Percentiles rank a stretch among this genome's conserved stretches.
These are phyloP conservation scores for Pichiaceae sp. DNA, from an alignment of 1,139 yeast genomes.

Conservation along the genomic window DNA sequence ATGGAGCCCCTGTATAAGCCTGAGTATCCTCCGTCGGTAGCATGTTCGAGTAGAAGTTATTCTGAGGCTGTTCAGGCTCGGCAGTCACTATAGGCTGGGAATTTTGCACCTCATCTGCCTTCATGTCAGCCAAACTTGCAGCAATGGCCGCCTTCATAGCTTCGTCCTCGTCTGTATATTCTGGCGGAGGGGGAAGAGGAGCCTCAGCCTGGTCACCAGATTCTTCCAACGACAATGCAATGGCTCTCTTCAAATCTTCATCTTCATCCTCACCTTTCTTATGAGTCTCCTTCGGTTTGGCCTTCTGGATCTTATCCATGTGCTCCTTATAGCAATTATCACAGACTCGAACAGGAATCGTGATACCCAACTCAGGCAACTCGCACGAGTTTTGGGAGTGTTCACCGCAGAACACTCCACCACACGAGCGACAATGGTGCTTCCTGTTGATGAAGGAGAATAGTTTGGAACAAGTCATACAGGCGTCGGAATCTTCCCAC, in stretches of 20 bases:
- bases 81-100: slow-evolving; percentile 8
- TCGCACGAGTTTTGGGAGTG: slow-evolving; percentile 69
- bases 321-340: slow-evolving; percentile 64
- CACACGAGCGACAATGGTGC: slow-evolving; percentile 96
- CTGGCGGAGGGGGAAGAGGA: slow-evolving; percentile 6
- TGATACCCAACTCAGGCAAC: slow-evolving; percentile 78
- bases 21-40: slow-evolving; percentile 10
- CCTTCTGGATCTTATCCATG: slow-evolving; percentile 18
- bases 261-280: slow-evolving; percentile 36
- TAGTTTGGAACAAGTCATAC: slow-evolving; percentile 84
- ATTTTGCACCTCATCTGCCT: slow-evolving; percentile 22
- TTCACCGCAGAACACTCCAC: slow-evolving; percentile 84
- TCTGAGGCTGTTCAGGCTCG: slow-evolving; percentile 6
- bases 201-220: slow-evolving; percentile 18
- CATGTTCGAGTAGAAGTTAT: slow-evolving; percentile 21
- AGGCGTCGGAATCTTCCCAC: slow-evolving; percentile 93
- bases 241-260: slow-evolving; percentile 70
- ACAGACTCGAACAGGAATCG: slow-evolving; percentile 87
- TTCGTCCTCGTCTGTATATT: slow-evolving; percentile 68
- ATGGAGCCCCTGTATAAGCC: slow-evolving; percentile 8
- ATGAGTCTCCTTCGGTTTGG: slow-evolving; percentile 6
- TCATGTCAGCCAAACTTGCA: slow-evolving; percentile 77
- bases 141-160: slow-evolving; percentile 92
- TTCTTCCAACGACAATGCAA: slow-evolving; percentile 70
- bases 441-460: slow-evolving; percentile 82